Evolutionary conservation across 2,329 filamentous ascomycete genomes (phyloP).

Genomic region (Rachicladosporium sp.): DNA sequence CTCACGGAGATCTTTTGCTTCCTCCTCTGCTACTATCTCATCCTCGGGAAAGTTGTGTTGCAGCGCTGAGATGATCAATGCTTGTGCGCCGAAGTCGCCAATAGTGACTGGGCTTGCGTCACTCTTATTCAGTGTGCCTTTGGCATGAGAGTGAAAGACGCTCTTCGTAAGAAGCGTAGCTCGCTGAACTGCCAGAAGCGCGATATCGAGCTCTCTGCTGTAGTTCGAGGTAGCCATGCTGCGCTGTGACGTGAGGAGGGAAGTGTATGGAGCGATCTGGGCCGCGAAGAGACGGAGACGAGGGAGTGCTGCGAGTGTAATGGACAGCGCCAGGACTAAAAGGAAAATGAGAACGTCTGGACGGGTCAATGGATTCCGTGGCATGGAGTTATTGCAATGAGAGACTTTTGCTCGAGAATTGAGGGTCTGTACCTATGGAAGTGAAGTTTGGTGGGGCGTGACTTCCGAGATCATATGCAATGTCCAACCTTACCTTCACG

Average conservation of each 20-base stretch:
- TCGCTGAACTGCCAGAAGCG: conserved; percentile 79
- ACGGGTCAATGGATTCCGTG: no score
- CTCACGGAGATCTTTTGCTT: conserved; percentile 65
- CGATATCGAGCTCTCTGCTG: conserved; percentile 66
- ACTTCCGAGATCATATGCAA: no score
- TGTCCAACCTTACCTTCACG: no score
- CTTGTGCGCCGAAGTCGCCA: conserved; percentile 94
- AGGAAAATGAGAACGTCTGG: conserved; percentile 9
- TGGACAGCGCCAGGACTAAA: conserved; percentile 30
- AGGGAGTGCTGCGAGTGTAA: conserved; percentile 26
- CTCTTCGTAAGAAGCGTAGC: conserved; percentile 63
- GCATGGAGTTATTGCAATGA: no score
- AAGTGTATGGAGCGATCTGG: conserved; percentile 14
- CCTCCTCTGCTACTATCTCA: conserved; percentile 89
- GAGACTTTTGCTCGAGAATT: no score
- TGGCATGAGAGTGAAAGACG: conserved; percentile 78
- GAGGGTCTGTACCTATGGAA: no score
- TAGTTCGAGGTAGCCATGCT: conserved; percentile 38
- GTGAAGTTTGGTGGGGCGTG: no score
- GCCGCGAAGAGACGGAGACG: conserved; percentile 29
- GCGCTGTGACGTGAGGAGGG: conserved; percentile 7
- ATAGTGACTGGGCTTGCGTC: conserved; percentile 96
- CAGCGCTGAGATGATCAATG: conserved; percentile 84
- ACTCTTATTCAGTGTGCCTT: conserved; percentile 86
- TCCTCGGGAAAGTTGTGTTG: conserved; percentile 81